Evolutionary conservation across 805 yeast genomes (phyloP).

Genomic region (Metschnikowia borealis): DNA sequence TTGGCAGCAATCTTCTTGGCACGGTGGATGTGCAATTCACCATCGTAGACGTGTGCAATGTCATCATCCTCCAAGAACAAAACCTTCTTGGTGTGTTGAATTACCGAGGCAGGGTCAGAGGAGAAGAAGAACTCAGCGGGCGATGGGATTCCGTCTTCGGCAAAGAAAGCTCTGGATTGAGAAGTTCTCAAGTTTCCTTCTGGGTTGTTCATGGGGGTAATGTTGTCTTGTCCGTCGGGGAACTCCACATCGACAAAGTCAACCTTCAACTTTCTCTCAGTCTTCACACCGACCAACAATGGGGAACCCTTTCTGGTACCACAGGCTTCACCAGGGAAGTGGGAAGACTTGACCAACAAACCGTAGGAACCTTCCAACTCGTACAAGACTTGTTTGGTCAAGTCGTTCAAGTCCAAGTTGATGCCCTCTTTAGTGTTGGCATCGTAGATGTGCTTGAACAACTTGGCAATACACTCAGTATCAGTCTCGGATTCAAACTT

Average conservation of each 20-base stretch:
- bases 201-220: constrained; percentile 46
- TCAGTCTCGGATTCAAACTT: constrained; percentile 90
- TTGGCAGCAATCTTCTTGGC: constrained; percentile 76
- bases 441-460: constrained; percentile 87
- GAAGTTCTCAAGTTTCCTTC: constrained; percentile 71
- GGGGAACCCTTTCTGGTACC: constrained; percentile 99
- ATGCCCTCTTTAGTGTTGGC: constrained; percentile 66
- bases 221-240: constrained; percentile 55
- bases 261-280: constrained; percentile 90
- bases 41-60: constrained; percentile 96
- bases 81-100: constrained; percentile 96
- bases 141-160: constrained; percentile 88
- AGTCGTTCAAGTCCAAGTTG: constrained; percentile 81
- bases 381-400: constrained; percentile 85
- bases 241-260: constrained; percentile 98
- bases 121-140: constrained; percentile 95
- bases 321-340: constrained; percentile 92
- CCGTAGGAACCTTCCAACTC: constrained; percentile 99
- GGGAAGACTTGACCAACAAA: constrained; percentile 82
- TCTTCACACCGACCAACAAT: constrained; percentile 92
- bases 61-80: constrained; percentile 96
- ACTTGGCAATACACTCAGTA: constrained; percentile 95
- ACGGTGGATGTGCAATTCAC: constrained; percentile 97
- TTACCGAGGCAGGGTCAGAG: constrained; percentile 94
- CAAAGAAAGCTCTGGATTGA: constrained; percentile 93